Evolutionary conservation across 2,329 filamentous ascomycete species (phyloP), one percentile per base, ranked within the genome.

Genomic region (Elsinoe necatrix): DNA sequence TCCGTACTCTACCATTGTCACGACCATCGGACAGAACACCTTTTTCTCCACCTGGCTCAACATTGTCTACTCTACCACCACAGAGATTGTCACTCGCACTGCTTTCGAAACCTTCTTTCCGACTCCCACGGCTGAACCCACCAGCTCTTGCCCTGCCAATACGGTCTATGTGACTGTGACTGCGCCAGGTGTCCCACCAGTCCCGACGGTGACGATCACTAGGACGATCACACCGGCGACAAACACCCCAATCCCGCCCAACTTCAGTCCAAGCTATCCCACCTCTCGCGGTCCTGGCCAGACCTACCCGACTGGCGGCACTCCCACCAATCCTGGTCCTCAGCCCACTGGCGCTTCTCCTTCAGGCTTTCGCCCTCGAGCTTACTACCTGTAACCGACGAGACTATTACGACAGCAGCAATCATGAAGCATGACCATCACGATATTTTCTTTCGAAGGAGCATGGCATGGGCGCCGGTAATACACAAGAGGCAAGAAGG

Each of bases 31-130:
- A 43, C 57, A 55, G 16, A 63, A 63, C 4, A 66, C 63, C 34
- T 64, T 65, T 63, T 72, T 71, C 65, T 69, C 66, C 2, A 72
- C 71, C 55, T 73, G 69, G 64, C 61, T 73, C n/a, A 71, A 68
- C 4, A 65, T 66, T 1, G 66, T 61, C 37, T 67, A 67, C 50
- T 64, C 64, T 20, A 68, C 67, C 42, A 61, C 63, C 43, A 61
- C 61, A n/a, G 18, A 39, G 6, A 41, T 39, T n/a, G 29, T 55
- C 39, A 58, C 56, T 29, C 39, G 41, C 3, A 61, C 57, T 8
- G 51, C 51, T n/a, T 55, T 35, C 54, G 35, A 59, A 34, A 61
- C 57, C 20, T 35, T 61, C 31, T 54, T 56, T 14, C 59, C 59
- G 11, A 35, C 29, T 27, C 37, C 48, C 5, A 47, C 41, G 6